phyloP scores from a whole-genome alignment of 2,329 filamentous ascomycete species.

The Ophiostoma montium region DNA sequence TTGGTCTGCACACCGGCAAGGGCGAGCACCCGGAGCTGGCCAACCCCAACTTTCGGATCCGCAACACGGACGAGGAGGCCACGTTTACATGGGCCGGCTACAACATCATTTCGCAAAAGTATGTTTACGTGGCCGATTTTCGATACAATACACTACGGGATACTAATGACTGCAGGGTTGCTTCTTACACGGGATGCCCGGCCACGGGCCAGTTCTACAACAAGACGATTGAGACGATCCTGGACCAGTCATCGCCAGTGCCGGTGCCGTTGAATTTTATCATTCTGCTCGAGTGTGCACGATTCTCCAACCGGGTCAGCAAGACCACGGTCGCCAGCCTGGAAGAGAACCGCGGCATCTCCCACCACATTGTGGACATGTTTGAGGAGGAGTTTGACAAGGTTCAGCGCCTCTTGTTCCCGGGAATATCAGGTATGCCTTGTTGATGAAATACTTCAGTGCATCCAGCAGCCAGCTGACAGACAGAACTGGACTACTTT shows the following conservation, averaged over 20 bases:
- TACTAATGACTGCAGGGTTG: slow-evolving; percentile 13
- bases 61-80: slow-evolving; percentile 36
- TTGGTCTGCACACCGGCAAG: slow-evolving; percentile 38
- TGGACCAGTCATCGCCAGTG: slow-evolving; percentile 26
- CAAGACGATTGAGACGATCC: slow-evolving; percentile 32
- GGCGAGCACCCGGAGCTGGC: slow-evolving; percentile 36
- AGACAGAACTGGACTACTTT: slow-evolving; percentile 32
- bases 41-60: slow-evolving; percentile 27
- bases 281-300: slow-evolving; percentile 34
- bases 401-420: slow-evolving; percentile 31
- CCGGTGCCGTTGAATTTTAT: slow-evolving; percentile 30
- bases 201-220: slow-evolving; percentile 32
- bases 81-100: slow-evolving; percentile 38
- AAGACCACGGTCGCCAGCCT: slow-evolving; percentile 33
- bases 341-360: slow-evolving; percentile 31
- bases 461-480: neutral
- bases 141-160: neutral
- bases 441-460: slow-evolving; percentile 3
- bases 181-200: slow-evolving; percentile 30
- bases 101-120: slow-evolving; percentile 35
- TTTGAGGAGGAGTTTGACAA: slow-evolving; percentile 39
- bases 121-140: slow-evolving; percentile 19
- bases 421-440: slow-evolving; percentile 29
- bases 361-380: slow-evolving; percentile 30
- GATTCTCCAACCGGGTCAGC: slow-evolving; percentile 35